Evolutionary conservation across 2,329 filamentous ascomycete genomes (phyloP).

Genomic region (Dactylonectria macrodidyma): DNA sequence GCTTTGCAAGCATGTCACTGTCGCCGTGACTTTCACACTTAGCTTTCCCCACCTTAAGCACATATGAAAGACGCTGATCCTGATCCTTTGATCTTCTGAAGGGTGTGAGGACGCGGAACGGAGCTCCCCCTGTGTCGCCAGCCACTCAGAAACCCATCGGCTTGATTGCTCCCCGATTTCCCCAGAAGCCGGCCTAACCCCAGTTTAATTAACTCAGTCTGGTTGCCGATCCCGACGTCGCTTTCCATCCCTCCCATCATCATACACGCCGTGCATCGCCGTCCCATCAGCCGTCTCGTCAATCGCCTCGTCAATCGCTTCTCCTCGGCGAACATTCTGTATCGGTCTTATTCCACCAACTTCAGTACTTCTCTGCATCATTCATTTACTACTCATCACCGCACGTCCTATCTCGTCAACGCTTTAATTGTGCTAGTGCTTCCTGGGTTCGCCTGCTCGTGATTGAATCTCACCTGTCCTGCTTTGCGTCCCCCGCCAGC

Average conservation of each 20-base stretch:
- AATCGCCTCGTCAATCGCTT: not conserved
- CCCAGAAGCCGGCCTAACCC: constrained; percentile 1
- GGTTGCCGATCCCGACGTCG: constrained; percentile 18
- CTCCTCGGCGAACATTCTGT: too few species aligned
- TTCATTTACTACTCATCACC: not conserved
- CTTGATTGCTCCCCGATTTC: constrained; percentile 8
- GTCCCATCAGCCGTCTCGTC: not conserved
- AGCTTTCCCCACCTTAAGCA: too few species aligned
- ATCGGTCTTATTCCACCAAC: not conserved
- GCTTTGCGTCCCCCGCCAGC: not conserved
- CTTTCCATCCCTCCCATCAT: constrained; percentile 14
- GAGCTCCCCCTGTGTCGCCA: not conserved
- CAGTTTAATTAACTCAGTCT: constrained; percentile 15
- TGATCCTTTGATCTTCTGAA: too few species aligned
- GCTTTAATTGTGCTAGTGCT: not conserved
- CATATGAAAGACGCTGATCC: too few species aligned
- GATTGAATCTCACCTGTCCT: not conserved
- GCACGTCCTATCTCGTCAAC: not conserved
- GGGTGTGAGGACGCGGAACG: too few species aligned
- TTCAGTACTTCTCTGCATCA: not conserved
- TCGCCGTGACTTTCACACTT: too few species aligned
- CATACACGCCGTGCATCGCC: constrained; percentile 18
- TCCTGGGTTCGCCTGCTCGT: not conserved
- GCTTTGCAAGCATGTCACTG: not conserved
- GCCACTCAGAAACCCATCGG: not conserved